Evolutionary conservation across 495 filamentous ascomycete species (phyloP), one percentile per base, ranked within the genome.

Genomic region (Saxophila tyrrhenica): DNA sequence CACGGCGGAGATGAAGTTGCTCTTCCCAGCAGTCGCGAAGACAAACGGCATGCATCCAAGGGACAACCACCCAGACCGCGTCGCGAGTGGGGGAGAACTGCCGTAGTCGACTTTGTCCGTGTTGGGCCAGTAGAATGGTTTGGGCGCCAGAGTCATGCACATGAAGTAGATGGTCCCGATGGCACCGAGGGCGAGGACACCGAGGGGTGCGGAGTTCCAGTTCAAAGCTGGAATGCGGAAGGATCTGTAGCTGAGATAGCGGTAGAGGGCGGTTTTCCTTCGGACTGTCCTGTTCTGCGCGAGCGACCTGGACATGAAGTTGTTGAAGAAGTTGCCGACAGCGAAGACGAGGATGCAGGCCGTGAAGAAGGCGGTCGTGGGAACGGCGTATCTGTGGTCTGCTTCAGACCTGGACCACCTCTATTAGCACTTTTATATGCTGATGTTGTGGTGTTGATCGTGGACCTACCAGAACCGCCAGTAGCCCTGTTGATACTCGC

Each of bases 91-190:
- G 9, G 62, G 62, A n/a, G 68, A 72, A 16, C 59, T 62, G 8
- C 76, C 77, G 50, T 70, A 78, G 38, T 54, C 61, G 2, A 65
- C 70, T 39, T 35, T 13, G 7, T 7, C 13, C 7, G 5, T 35
- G 29, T 74, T 75, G 1, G 77, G 72, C 75, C 78, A 81, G 64
- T 81, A 81, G 52, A 80, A 80, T 0, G 78, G 78, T 48, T 70
- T 57, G 1, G 77, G 73, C 19, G 67, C 70, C 9, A 80, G 65
- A 0, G 66, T 72, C 75, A 78, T 72, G 75, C 61, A 53, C 35
- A 76, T 55, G 65, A 78, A 78, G 62, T 69, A 79, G 13, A 74
- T 54, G 8, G 65, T 56, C 0, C 75, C 77, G 5, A 67, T 65
- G 2, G 63, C 43, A 8, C 67, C 67, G 13, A 78, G 50, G 2